Percentiles rank a stretch among this genome's conserved stretches.
phyloP scores from a whole-genome alignment of 1,139 yeast genomes.

The Blastobotrys apis region DNA sequence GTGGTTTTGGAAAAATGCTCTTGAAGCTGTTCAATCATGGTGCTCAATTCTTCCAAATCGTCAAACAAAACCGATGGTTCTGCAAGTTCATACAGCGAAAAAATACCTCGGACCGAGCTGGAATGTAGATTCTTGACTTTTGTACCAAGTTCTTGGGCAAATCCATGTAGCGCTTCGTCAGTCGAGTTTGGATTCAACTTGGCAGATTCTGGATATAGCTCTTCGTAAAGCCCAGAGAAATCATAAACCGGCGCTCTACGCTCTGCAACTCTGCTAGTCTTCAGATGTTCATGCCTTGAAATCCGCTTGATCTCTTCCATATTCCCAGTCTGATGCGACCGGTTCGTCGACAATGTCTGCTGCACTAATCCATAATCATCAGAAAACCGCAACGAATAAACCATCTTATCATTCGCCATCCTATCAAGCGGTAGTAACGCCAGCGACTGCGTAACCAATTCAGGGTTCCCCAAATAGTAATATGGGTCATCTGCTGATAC shows the following conservation, averaged over 20 bases:
- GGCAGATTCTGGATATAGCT: conserved; percentile 11
- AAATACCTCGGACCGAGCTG: conserved; percentile 10
- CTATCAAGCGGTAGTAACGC: conserved; percentile 11
- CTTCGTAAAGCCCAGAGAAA: conserved; percentile 14
- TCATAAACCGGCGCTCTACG: conserved; percentile 16
- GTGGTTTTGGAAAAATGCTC: conserved; percentile 36
- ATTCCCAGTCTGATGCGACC: conserved; percentile 10
- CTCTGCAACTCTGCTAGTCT: too few relatives aligned
- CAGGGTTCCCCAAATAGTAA: conserved; percentile 17
- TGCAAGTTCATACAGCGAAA: conserved; percentile 18
- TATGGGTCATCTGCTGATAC: conserved; percentile 43
- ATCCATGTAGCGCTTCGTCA: conserved; percentile 10
- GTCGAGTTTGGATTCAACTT: neutral
- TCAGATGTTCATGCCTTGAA: too few relatives aligned
- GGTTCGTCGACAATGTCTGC: conserved; percentile 17
- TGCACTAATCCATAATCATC: conserved; percentile 28
- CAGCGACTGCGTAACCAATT: conserved; percentile 18
- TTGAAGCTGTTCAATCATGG: conserved; percentile 48
- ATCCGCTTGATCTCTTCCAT: conserved; percentile 1
- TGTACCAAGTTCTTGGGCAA: conserved; percentile 15
- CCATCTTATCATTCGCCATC: neutral
- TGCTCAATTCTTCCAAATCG: conserved; percentile 40
- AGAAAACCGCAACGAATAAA: conserved; percentile 17
- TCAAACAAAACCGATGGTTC: conserved; percentile 9
- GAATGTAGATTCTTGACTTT: conserved; percentile 18